Base-by-base conservation (phyloP, 257 asterid genomes). In the Jasminum sambac region DNA sequence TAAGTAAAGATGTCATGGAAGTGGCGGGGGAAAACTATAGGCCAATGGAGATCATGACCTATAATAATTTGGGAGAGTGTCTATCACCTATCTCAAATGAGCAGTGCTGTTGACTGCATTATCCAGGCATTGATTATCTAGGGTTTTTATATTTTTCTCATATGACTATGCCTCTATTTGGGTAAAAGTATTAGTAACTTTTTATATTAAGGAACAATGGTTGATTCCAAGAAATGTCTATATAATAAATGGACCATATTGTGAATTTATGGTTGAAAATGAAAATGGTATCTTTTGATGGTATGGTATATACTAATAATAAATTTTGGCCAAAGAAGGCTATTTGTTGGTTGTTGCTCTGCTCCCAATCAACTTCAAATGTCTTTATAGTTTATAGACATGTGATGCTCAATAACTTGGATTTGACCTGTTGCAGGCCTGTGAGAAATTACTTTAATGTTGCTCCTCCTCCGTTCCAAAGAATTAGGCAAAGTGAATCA, bases 391-490 rank as follows among this genome's bases (percentile, higher is more conserved):
- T 52, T 19, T 8, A 40, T 7, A 40, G 44, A 40, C 44, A 30
- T 50, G 62, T 69, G 43, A 69, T 37, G 26, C 50, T 42, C 23
- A 72, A 57, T 44, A 38, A 55, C 16, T 17, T 60, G 55, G 65
- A 52, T 68, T 74, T 71, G 43, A 39, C 34, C 70, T 82, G 76
- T 39, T 74, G 76, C 89, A 94, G 99, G 95, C 68, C 84, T 42
- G 74, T 88, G 62, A 78, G 87, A 67, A 78, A 78, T 77, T 95
- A 95, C 84, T 89, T 91, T 72, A 69, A 78, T 57, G 77, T 65
- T 82, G 93, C 98, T 63, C 96, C 98, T 77, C 86, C 96, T 75
- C 98, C 99, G 16, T 95, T 91, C 39, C 80, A 89, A 79, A 85
- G 92, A 84, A 78, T 91, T n/a, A 82, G 62, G 74, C 83, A 46